Base-by-base conservation (phyloP, 805 yeast species). In the Candida maltosa region DNA sequence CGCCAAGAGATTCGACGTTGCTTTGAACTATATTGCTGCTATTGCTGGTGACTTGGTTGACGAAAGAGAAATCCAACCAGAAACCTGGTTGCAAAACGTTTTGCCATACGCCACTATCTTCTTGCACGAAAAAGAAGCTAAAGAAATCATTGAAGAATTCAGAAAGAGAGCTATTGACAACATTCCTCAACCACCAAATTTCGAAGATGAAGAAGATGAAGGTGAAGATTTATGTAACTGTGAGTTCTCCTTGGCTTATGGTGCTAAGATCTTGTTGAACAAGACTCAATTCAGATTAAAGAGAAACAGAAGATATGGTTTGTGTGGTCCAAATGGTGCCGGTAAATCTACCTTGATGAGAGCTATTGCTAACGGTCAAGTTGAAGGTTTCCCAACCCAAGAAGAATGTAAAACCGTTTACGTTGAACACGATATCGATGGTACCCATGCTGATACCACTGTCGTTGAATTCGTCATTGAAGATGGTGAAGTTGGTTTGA, bases 281-380 rank as follows among this genome's bases (percentile, higher is more conserved):
- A 93, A 93, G 69, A 88, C 98, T 31, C 85, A 75, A 42, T 69
- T 91, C 58, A 78, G 95, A 56, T 74, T 91, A 44, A 70, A 86
- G 49, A 87, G 89, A 68, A 97, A 97, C 52, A 97, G 87, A 66
- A 78, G 98, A 65, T 91, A 91, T 56, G 98, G 98, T 71, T 75
- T 91, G 42, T 87, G 96, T 73, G 98, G 98, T 58, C 76, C 97
- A 67, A 91, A 91, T 59, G 98, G 98, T 75, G 97, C 96, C 41
- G 98, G 98, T 70, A 91, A 91, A 65, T 88, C 97, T 10, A 91
- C 98, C 11, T 73, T 91, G 52, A 88, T 91, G 97, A 79, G 97
- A 62, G 83, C 97, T 20, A 93, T 91, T 52, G 87, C 96, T 37
- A 87, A 87, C 55, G 97, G 97, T 39, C 96, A 91, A 67, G 73